These are phyloP conservation scores for Aspergillus ustus DNA, from an alignment of 2,329 filamentous ascomycete species.

Conservation along the genomic window DNA sequence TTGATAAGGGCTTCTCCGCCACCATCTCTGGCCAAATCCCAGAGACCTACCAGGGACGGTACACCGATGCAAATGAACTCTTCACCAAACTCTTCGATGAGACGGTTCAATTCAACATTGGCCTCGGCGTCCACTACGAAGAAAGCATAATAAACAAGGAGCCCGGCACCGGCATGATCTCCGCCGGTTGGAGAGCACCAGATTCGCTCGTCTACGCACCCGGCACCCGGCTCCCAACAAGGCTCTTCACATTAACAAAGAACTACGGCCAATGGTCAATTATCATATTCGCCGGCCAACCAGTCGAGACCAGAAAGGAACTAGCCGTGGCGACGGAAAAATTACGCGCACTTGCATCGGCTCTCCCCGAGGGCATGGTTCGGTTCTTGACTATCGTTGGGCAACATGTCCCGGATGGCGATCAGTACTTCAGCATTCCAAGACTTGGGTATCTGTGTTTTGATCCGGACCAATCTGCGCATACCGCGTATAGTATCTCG, in stretches of 20 bases:
- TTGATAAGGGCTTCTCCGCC: constrained; percentile 32
- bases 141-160: constrained; percentile 22
- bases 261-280: constrained; percentile 10
- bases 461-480: constrained; percentile 14
- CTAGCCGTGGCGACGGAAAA: background rate
- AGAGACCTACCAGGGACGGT: constrained; percentile 16
- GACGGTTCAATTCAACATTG: constrained; percentile 21
- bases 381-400: constrained; percentile 10
- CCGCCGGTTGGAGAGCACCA: constrained; percentile 13
- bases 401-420: background rate
- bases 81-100: constrained; percentile 30
- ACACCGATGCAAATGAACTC: constrained; percentile 28
- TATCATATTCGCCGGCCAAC: constrained; percentile 9
- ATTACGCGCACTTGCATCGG: background rate
- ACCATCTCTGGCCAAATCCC: constrained; percentile 26
- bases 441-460: constrained; percentile 11
- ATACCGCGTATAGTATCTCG: constrained; percentile 12
- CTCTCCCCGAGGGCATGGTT: constrained; percentile 2
- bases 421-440: constrained; percentile 4
- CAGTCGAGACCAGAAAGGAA: background rate
- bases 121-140: constrained; percentile 30
- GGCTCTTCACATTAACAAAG: background rate
- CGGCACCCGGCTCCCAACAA: constrained; percentile 5
- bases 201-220: constrained; percentile 14
- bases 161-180: background rate